phyloP scores from a whole-genome alignment of 2,329 filamentous ascomycete genomes.

The Hymenoscyphus infarciens region DNA sequence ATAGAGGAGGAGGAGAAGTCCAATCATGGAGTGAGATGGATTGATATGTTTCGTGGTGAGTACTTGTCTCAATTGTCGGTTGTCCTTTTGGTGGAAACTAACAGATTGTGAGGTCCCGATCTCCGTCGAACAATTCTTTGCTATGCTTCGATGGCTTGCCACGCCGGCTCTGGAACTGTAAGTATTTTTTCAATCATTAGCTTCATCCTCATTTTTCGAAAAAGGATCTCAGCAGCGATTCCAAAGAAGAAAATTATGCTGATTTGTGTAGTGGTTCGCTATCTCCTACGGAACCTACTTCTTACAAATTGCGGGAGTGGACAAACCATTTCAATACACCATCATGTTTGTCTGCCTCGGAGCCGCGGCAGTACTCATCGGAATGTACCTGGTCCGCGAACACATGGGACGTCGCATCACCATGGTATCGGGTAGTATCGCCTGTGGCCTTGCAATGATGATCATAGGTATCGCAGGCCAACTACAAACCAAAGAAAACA shows the following conservation, averaged over 20 bases:
- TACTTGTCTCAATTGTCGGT: too few species aligned
- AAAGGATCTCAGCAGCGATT: too few species aligned
- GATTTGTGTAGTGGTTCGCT: too few species aligned
- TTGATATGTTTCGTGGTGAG: slow-evolving; percentile 24
- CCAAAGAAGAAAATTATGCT: too few species aligned
- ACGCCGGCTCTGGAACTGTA: slow-evolving; percentile 31
- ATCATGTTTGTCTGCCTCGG: slow-evolving; percentile 38
- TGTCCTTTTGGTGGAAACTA: not conserved
- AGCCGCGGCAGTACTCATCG: slow-evolving; percentile 34
- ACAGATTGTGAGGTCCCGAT: slow-evolving; percentile 29
- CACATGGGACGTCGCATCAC: slow-evolving; percentile 35
- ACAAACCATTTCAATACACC: slow-evolving; percentile 36
- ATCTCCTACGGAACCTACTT: slow-evolving; percentile 33
- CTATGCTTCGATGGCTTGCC: slow-evolving; percentile 27
- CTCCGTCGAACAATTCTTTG: slow-evolving; percentile 36
- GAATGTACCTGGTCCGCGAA: slow-evolving; percentile 33
- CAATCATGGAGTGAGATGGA: slow-evolving; percentile 12
- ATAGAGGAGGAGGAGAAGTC: slow-evolving; percentile 33
- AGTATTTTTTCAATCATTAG: too few species aligned
- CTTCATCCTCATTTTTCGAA: too few species aligned
- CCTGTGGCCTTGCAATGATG: slow-evolving; percentile 36
- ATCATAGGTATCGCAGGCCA: slow-evolving; percentile 36
- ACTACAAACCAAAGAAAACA: slow-evolving; percentile 26
- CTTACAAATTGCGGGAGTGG: slow-evolving; percentile 34
- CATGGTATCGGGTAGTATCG: slow-evolving; percentile 33